Evolutionary conservation across 148 eudicot genomes (phyloP), one percentile per base, ranked within the genome.

Genomic region (Nepenthes mirabilis): DNA sequence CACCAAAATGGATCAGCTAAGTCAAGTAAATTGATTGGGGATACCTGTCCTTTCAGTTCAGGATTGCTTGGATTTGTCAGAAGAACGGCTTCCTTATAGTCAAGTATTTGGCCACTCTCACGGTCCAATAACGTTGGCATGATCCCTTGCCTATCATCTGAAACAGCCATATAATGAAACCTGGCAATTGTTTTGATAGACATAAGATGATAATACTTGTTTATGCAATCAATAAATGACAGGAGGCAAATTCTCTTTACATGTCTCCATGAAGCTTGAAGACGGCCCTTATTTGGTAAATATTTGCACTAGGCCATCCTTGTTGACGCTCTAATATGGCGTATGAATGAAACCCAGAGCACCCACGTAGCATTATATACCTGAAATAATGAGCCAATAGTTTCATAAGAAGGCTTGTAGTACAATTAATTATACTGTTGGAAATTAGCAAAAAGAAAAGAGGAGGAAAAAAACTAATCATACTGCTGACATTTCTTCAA

Each of bases 101-200:
- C 83, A 56, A 91, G 81, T 7, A 51, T 53, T 35, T 68, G 62
- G 33, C 97, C 95, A 4, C 34, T 63, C 1, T 1, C 32, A 8
- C 88, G 85, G 58, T 87, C 95, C 48, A 58, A 36, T 13, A 55
- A 58, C 43, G 49, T 66, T 37, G 97, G 95, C 95, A 87, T 91
- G 1, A 67, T 11, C 55, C 90, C 72, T 76, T 84, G 97, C 64
- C 79, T 74, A 55, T 77, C 74, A 57, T 91, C 87, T 1, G 91
- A 79, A 23, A 84, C 50, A 11, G 95, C 89, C 95, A 87, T 84
- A 68, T 80, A 87, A 56, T 72, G 70, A 65, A 91, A 91, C 83
- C 97, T 90, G 33, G 6, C 14, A 14, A 52, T 52, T 14, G 14
- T 13, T 5, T 13, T 5, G 0, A 2, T 2, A 2, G 11, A 55